Evolutionary conservation across 192 early-diverging fungal genomes (phyloP), one percentile per base, ranked within the genome.

Genomic region (Chytriomyces sp.): DNA sequence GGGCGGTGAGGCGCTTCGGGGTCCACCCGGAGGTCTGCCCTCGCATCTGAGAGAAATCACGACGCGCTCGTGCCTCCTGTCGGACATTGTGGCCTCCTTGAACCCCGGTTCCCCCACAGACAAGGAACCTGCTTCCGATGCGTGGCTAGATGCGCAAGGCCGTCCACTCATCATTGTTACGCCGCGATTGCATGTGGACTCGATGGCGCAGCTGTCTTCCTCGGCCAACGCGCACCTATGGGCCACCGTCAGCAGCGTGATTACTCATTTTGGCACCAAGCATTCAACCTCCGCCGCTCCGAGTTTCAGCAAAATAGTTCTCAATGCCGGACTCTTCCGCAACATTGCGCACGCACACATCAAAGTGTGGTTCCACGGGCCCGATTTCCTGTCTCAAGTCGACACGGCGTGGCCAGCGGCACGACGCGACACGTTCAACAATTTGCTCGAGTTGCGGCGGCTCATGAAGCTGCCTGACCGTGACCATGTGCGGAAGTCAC

Each of bases 301-400:
- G 5, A 28, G 19, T 10, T 73, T 73, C 52, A 64, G 52, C n/a
- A 33, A 54, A 28, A 64, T 73, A 36, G 71, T 73, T 14, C 41
- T 73, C 5, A 73, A 73, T 63, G 71, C 60, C 3, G 71, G 71
- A 0, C 8, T 17, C n/a, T 73, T 53, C 31, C 30, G 71, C 49
- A 73, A 73, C 38, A 73, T 73, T 55, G 71, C n/a, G 5, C 71
- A 73, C 52, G 32, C 61, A n/a, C 71, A 73, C 37, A 61, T 73
- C 44, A 73, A 73, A 40, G 37, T 73, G 3, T 73, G 41, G 34
- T 64, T 73, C 28, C 25, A 64, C 2, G 52, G 19, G 14, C 8
- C 8, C 17, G 10, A n/a, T 6, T 73, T 73, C 36, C n/a, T 41
- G 30, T 41, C n/a, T 12, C 5, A 14, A 22, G 32, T 61, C 2